These are phyloP conservation scores for Nissolia schottii DNA, from an alignment of 306 rosid genomes.

Conservation along the genomic window DNA sequence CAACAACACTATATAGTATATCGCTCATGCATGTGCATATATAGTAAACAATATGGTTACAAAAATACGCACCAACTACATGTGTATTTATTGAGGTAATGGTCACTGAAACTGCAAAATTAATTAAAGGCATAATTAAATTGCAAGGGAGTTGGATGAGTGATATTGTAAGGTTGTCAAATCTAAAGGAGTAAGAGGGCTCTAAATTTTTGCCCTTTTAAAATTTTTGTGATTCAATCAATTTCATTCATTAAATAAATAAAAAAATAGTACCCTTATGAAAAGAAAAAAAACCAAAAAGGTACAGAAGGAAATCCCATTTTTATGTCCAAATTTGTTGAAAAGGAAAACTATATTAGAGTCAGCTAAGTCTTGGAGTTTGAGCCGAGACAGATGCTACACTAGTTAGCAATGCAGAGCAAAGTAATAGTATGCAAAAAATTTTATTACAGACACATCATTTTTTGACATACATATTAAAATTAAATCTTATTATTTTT, in stretches of 20 bases:
- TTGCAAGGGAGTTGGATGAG: not conserved
- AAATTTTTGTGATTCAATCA: too few species aligned
- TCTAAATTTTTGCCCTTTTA: not conserved
- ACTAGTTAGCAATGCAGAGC: not conserved
- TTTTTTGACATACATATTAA: too few species aligned
- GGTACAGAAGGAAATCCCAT: too few species aligned
- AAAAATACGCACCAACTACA: not conserved
- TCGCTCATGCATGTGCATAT: slow-evolving; percentile 8
- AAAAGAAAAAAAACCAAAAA: too few species aligned
- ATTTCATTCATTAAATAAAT: too few species aligned
- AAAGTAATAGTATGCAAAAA: too few species aligned
- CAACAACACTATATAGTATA: slow-evolving; percentile 15
- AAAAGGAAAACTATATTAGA: too few species aligned
- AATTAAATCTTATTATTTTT: too few species aligned
- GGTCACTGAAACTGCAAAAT: not conserved
- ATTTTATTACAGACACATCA: too few species aligned
- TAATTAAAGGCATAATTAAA: not conserved
- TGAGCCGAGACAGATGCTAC: not conserved
- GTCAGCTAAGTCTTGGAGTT: not conserved
- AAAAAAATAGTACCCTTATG: too few species aligned
- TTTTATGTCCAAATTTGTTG: too few species aligned
- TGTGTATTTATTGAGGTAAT: not conserved
- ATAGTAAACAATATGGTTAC: slow-evolving; percentile 8
- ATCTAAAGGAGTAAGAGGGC: not conserved
- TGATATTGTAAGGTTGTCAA: not conserved